Base-by-base conservation (phyloP, 2,329 filamentous ascomycete species). In the Xylaria digitata region DNA sequence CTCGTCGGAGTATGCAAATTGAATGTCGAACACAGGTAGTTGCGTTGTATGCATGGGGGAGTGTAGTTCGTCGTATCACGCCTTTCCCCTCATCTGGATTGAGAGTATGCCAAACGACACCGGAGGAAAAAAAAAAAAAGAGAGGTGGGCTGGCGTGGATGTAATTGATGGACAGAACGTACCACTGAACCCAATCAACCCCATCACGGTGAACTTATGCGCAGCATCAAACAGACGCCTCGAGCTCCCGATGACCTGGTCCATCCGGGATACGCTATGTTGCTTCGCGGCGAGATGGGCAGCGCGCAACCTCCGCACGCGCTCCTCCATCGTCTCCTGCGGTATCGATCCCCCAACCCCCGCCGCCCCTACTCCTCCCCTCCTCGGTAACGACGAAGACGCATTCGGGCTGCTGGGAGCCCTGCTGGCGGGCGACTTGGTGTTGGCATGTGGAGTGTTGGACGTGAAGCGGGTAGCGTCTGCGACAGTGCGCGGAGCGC, bases 381-480 rank as follows among this genome's bases (percentile, higher is more conserved):
- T 66, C 49, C 68, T 63, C 8, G 74, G 72, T 68, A 76, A 68
- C 63, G 54, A 63, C 23, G 42, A 40, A 19, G 71, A 34, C 15
- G 66, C 66, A 34, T 67, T 63, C 21, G 65, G 30, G 40, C 66
- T 46, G 60, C 68, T 40, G 19, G 68, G 40, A 23, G 65, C 19
- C 17, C 69, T 55, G 23, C 69, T 54, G 15, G 70, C 57, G 53
- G 67, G 75, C 61, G n/a, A 79, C 77, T 91, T 92, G 72, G 88
- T 87, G 71, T 86, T 85, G 73, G 91, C 92, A 80, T 93, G 91
- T 42, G 89, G 89, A 67, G 85, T 88, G 19, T 88, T 91, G 30
- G 89, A 82, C 17, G 90, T 92, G 80, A 92, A 96, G 77, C 92
- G 90, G 75, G 92, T 96, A 72, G 92, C 92, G 78, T 94, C 92